These are phyloP conservation scores for Populus trichocarpa DNA, from an alignment of 441 rosid genomes.

Conservation along the genomic window DNA sequence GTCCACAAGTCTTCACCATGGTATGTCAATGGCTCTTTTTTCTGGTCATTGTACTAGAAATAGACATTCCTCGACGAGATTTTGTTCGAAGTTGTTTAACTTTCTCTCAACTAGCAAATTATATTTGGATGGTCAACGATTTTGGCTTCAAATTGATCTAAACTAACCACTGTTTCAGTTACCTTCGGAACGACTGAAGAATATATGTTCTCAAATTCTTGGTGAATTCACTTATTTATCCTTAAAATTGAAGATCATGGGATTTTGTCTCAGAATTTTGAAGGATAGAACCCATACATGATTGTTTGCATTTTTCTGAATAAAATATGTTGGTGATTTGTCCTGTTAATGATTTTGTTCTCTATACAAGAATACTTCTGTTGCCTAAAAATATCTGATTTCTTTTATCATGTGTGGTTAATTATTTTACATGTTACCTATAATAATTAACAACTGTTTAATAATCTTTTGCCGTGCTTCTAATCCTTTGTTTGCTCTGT, in stretches of 20 bases:
- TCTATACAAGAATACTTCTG: too few relatives aligned
- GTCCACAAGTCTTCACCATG: not conserved
- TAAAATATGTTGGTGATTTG: too few relatives aligned
- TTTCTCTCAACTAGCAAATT: not conserved
- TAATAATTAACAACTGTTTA: not conserved
- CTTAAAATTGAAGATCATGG: too few relatives aligned
- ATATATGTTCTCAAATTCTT: too few relatives aligned
- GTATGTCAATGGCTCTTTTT: not conserved
- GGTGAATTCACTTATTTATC: too few relatives aligned
- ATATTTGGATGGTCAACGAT: not conserved
- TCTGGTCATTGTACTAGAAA: not conserved
- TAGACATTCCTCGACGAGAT: not conserved
- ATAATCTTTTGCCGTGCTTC: not conserved
- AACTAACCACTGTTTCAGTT: not conserved
- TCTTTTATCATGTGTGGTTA: not conserved
- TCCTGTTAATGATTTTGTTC: too few relatives aligned
- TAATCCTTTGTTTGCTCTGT: not conserved
- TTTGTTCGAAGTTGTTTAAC: not conserved
- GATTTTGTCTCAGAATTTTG: too few relatives aligned
- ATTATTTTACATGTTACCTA: not conserved
- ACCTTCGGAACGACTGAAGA: not conserved
- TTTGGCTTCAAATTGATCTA: not conserved
- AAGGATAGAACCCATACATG: too few relatives aligned
- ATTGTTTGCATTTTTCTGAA: too few relatives aligned
- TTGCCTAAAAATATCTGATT: too few relatives aligned